These are phyloP conservation scores for Talaromyces sp. DNA, from an alignment of 2,329 filamentous ascomycete species.

Conservation along the genomic window DNA sequence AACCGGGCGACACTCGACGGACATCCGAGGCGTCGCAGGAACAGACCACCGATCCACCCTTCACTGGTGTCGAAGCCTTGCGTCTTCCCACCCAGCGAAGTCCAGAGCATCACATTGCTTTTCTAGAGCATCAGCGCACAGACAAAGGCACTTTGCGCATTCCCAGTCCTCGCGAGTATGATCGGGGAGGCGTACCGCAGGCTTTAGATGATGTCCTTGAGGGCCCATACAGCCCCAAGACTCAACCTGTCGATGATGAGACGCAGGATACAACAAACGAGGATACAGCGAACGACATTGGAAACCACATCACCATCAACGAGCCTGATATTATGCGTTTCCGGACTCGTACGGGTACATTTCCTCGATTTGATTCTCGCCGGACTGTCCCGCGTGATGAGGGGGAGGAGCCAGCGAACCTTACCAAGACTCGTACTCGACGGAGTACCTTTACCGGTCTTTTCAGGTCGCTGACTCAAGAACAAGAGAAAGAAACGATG, in stretches of 20 bases:
- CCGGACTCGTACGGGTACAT: slow-evolving; percentile 30
- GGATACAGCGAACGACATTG: slow-evolving; percentile 22
- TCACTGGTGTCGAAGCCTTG: slow-evolving; percentile 52
- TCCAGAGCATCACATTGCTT: slow-evolving; percentile 79
- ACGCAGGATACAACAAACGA: slow-evolving; percentile 14
- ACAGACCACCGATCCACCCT: slow-evolving; percentile 28
- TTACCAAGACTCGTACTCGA: slow-evolving; percentile 22
- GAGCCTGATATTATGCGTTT: slow-evolving; percentile 37
- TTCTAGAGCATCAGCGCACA: slow-evolving; percentile 76
- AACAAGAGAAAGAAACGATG: slow-evolving; percentile 50
- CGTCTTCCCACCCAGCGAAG: slow-evolving; percentile 51
- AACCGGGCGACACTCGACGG: slow-evolving; percentile 16
- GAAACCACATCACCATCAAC: slow-evolving; percentile 45
- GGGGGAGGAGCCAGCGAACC: slow-evolving; percentile 20
- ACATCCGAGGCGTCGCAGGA: slow-evolving; percentile 8
- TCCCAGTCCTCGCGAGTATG: slow-evolving; percentile 84
- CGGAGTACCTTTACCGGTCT: slow-evolving; percentile 28
- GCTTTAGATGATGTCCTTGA: slow-evolving; percentile 44
- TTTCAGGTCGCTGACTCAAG: slow-evolving; percentile 33
- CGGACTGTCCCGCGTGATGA: slow-evolving; percentile 30
- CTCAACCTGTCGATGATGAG: slow-evolving; percentile 21
- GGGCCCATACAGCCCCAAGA: slow-evolving; percentile 20
- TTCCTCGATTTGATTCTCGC: slow-evolving; percentile 36
- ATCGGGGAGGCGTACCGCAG: slow-evolving; percentile 70
- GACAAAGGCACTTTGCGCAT: slow-evolving; percentile 77